These are phyloP conservation scores for Coemansia sp. DNA, from an alignment of 192 early-diverging fungal species.

Conservation along the genomic window DNA sequence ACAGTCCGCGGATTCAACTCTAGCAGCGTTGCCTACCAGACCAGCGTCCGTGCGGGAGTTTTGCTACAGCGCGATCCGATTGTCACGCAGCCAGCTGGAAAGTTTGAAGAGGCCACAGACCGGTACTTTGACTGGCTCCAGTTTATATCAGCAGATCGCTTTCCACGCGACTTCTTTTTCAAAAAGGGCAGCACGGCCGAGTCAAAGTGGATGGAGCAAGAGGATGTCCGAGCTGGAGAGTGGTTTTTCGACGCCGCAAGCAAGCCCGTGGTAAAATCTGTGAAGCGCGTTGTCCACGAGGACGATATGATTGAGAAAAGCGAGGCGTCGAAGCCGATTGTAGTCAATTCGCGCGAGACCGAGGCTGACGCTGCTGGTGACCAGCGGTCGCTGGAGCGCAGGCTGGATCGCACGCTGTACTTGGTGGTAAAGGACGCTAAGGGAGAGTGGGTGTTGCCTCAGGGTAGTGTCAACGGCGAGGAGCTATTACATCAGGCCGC, in stretches of 20 bases:
- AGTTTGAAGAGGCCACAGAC: slow-evolving; percentile 38
- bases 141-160: slow-evolving; percentile 42
- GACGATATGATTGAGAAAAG: slow-evolving; percentile 1
- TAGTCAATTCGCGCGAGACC: slow-evolving; percentile 57
- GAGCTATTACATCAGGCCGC: slow-evolving; percentile 80
- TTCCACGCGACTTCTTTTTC: slow-evolving; percentile 52
- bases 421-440: slow-evolving; percentile 70
- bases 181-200: slow-evolving; percentile 50
- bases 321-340: slow-evolving; percentile 51
- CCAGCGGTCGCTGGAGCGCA: slow-evolving; percentile 71
- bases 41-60: slow-evolving; percentile 27
- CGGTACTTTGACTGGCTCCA: slow-evolving; percentile 49
- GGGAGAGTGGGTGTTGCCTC: slow-evolving; percentile 73
- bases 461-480: slow-evolving; percentile 58
- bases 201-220: slow-evolving; percentile 36
- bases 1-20: slow-evolving; percentile 35
- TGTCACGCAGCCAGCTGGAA: slow-evolving; percentile 24
- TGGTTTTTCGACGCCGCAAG: slow-evolving; percentile 40
- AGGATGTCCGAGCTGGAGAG: slow-evolving; percentile 22
- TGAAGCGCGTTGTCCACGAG: slow-evolving; percentile 12
- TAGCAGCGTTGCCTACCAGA: background rate
- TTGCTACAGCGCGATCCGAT: slow-evolving; percentile 53
- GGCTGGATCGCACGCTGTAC: slow-evolving; percentile 74
- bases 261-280: slow-evolving; percentile 22
- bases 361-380: slow-evolving; percentile 66